Percentiles rank a stretch among this genome's conserved stretches.
These are phyloP conservation scores for Vitis hybrid DNA, from an alignment of 177 flowering plant species.

Conservation along the genomic window DNA sequence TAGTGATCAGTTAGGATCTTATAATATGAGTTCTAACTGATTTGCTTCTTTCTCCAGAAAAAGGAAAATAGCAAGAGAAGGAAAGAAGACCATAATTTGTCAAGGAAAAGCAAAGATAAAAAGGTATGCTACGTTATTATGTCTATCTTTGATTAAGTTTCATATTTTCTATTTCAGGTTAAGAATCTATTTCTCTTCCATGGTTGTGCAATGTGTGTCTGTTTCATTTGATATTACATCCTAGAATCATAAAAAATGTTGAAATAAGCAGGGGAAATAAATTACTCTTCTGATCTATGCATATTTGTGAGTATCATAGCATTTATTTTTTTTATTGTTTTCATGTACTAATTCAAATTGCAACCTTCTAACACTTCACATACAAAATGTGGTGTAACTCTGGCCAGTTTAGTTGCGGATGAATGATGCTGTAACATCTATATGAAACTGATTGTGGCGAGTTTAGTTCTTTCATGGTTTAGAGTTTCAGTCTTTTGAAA, in stretches of 20 bases:
- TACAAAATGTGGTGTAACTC: too few relatives aligned
- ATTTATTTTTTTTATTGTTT: neutral
- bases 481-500: too few relatives aligned
- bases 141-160: neutral
- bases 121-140: conserved; percentile 39
- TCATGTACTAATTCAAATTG: neutral
- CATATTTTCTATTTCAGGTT: neutral
- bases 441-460: too few relatives aligned
- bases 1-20: neutral
- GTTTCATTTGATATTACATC: too few relatives aligned
- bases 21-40: neutral
- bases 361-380: neutral
- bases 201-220: too few relatives aligned
- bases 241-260: too few relatives aligned
- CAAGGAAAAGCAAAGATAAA: conserved; percentile 69
- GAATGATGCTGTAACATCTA: too few relatives aligned
- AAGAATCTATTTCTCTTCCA: neutral
- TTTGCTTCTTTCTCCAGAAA: conserved; percentile 42
- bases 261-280: too few relatives aligned
- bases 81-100: conserved; percentile 65
- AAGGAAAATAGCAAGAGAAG: conserved; percentile 81
- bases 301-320: too few relatives aligned
- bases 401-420: too few relatives aligned
- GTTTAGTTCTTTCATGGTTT: too few relatives aligned
- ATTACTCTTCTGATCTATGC: too few relatives aligned